Evolutionary conservation across 2,329 filamentous ascomycete species (phyloP).

Genomic region (Microascus cirrosus): DNA sequence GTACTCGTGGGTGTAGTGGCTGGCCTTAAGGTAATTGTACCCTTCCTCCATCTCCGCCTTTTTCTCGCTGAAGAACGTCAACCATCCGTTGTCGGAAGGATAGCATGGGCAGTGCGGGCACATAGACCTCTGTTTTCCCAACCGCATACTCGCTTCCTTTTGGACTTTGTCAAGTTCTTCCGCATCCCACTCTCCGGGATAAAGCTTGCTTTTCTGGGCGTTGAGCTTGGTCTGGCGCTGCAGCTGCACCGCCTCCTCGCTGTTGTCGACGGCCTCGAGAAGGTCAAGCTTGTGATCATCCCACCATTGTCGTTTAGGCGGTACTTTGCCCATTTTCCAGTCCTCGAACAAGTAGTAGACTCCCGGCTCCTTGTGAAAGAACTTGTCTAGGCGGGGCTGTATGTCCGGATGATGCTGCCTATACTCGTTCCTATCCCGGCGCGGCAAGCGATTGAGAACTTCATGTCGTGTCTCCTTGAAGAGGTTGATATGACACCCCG

Average conservation of each 20-base stretch:
- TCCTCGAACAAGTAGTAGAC: constrained; percentile 4
- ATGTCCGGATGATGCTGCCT: constrained; percentile 3
- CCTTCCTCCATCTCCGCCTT: not conserved
- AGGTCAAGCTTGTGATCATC: too few species aligned
- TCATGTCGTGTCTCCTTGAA: not conserved
- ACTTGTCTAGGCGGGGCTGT: not conserved
- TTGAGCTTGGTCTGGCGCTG: not conserved
- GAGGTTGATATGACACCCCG: not conserved
- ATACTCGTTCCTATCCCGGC: not conserved
- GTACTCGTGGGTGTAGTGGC: not conserved
- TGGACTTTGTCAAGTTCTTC: too few species aligned
- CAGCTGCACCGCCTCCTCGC: not conserved
- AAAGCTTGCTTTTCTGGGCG: too few species aligned
- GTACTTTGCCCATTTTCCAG: constrained; percentile 2
- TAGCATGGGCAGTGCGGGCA: not conserved
- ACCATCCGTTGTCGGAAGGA: not conserved
- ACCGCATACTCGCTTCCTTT: too few species aligned
- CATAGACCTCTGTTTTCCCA: too few species aligned
- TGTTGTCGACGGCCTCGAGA: too few species aligned
- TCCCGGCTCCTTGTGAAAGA: constrained; percentile 3
- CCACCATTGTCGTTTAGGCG: not conserved
- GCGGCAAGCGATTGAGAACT: not conserved
- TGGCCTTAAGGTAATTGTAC: not conserved
- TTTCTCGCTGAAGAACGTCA: not conserved
- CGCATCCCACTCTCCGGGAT: too few species aligned